A percentile compares a stretch with the other conserved stretches of the same genome.
phyloP scores from a whole-genome alignment of 345 rosid species.

The Aquilaria sinensis region DNA sequence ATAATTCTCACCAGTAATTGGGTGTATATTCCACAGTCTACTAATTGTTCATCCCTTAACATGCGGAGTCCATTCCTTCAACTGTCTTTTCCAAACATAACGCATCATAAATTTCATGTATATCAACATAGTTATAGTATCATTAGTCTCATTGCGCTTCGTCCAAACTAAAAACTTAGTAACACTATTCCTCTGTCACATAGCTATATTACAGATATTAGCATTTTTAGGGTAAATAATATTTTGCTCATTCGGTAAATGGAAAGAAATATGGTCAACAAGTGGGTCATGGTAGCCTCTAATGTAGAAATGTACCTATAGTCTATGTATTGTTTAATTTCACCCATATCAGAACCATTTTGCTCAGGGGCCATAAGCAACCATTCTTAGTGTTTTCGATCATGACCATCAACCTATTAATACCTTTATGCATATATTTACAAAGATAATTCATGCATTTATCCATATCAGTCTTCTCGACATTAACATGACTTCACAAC shows the following conservation, averaged over 20 bases:
- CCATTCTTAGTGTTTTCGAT: too few relatives aligned
- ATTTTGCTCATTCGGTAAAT: not conserved
- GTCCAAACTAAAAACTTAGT: not conserved
- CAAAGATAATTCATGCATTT: too few relatives aligned
- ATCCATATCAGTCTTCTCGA: too few relatives aligned
- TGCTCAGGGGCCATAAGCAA: not conserved
- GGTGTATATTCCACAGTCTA: too few relatives aligned
- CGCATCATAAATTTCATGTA: not conserved
- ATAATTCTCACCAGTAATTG: too few relatives aligned
- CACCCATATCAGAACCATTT: not conserved
- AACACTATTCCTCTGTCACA: too few relatives aligned
- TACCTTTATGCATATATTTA: too few relatives aligned
- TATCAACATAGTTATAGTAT: not conserved
- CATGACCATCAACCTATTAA: not conserved
- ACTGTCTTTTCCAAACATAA: not conserved
- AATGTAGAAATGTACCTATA: not conserved
- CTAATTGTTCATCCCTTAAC: not conserved
- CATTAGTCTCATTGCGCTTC: not conserved
- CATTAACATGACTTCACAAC: too few relatives aligned
- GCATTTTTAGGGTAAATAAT: too few relatives aligned
- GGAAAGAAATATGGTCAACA: not conserved
- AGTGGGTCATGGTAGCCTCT: not conserved
- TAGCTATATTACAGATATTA: too few relatives aligned
- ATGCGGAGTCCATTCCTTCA: not conserved
- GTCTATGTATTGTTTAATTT: not conserved